Percentiles rank a stretch among this genome's conserved stretches.
Evolutionary conservation across 176 grass and related monocot species (phyloP).

Genomic region (Triticum timopheevii): DNA sequence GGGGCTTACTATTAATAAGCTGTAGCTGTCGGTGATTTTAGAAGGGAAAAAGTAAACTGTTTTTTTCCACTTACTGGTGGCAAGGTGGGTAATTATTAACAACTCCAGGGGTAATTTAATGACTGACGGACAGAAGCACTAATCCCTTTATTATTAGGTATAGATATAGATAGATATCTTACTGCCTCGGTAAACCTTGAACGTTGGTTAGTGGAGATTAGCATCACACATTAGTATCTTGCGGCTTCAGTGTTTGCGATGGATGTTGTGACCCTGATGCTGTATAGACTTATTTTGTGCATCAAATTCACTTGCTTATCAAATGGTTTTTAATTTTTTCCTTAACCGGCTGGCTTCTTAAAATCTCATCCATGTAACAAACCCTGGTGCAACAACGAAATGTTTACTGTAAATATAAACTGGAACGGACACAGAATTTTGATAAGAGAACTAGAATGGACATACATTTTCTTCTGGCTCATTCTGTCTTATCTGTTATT

Average conservation of each 20-base stretch:
- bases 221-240: background rate
- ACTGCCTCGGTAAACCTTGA: background rate
- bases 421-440: background rate
- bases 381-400: background rate
- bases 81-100: too few relatives aligned
- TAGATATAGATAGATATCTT: background rate
- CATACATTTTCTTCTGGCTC: background rate
- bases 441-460: background rate
- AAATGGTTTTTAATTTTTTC: background rate
- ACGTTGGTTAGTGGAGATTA: slow-evolving; percentile 13
- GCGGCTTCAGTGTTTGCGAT: background rate
- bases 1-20: too few relatives aligned
- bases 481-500: slow-evolving; percentile 29
- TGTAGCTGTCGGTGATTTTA: too few relatives aligned
- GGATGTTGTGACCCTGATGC: slow-evolving; percentile 2
- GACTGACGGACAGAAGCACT: too few relatives aligned
- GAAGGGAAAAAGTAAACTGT: too few relatives aligned
- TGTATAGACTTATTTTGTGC: background rate
- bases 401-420: slow-evolving; percentile 21
- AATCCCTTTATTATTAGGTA: too few relatives aligned
- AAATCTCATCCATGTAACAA: background rate
- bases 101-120: too few relatives aligned
- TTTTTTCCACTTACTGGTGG: too few relatives aligned
- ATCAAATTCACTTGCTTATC: background rate
- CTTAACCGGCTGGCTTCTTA: background rate